A percentile compares a stretch with the other conserved stretches of the same genome.
phyloP scores from a whole-genome alignment of 352 stramenopile species.

The Phytophthora citricola region DNA sequence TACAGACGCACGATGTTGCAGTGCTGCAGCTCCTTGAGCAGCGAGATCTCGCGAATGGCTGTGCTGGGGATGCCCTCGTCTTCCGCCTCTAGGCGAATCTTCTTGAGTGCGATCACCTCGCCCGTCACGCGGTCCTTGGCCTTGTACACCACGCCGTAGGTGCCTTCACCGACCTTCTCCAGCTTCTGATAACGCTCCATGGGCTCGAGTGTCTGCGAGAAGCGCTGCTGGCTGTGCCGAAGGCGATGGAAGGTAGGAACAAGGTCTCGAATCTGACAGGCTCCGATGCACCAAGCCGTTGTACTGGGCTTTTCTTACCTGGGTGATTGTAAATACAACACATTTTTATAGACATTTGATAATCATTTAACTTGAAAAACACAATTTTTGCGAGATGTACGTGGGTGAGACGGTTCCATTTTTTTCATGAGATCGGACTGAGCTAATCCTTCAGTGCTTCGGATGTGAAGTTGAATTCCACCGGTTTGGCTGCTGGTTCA shows the following conservation, averaged over 20 bases:
- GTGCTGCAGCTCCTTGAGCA: slow-evolving; percentile 98
- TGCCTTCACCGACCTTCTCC: slow-evolving; percentile 98
- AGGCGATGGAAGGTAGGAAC: slow-evolving; percentile 10
- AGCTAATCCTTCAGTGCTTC: slow-evolving; percentile 38
- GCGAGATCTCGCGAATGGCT: slow-evolving; percentile 98
- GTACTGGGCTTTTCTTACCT: slow-evolving; percentile 14
- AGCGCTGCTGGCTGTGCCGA: slow-evolving; percentile 10
- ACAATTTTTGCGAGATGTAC: not conserved
- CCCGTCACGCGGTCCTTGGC: slow-evolving; percentile 95
- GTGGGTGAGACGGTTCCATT: slow-evolving; percentile 6
- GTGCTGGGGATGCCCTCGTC: slow-evolving; percentile 99
- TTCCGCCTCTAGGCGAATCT: slow-evolving; percentile 98
- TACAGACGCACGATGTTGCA: slow-evolving; percentile 99
- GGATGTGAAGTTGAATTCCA: slow-evolving; percentile 66
- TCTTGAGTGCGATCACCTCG: slow-evolving; percentile 99
- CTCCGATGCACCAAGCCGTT: slow-evolving; percentile 10
- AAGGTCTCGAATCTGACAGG: slow-evolving; percentile 16
- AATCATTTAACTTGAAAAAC: not conserved
- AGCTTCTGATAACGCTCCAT: slow-evolving; percentile 96
- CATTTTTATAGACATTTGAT: not conserved
- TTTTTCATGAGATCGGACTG: slow-evolving; percentile 3
- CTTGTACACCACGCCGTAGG: slow-evolving; percentile 99
- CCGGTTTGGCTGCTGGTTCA: slow-evolving; percentile 39
- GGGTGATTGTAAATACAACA: slow-evolving; percentile 6
- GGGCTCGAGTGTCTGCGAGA: slow-evolving; percentile 4